Evolutionary conservation across 768 basidiomycete species (phyloP).

Genomic region (Boletus vinaceobasis): DNA sequence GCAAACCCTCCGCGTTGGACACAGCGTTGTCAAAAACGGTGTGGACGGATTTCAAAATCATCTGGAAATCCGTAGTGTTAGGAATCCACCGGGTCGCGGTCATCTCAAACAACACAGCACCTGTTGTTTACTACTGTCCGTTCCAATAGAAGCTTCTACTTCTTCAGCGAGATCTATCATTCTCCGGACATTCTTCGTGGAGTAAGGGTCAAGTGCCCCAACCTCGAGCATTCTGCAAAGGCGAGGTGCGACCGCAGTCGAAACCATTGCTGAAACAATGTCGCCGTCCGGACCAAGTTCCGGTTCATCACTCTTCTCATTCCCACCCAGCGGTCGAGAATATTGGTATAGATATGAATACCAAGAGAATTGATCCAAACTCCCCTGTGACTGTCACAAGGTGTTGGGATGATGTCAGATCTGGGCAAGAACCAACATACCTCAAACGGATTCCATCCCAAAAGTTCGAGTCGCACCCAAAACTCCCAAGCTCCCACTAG

Average conservation of each 20-base stretch:
- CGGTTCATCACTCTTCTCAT: conserved; percentile 44
- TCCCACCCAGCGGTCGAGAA: conserved; percentile 47
- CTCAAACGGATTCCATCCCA: conserved; percentile 86
- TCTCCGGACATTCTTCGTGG: conserved; percentile 54
- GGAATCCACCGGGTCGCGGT: not conserved
- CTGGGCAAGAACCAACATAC: conserved; percentile 37
- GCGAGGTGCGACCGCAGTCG: conserved; percentile 76
- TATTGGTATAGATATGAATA: conserved; percentile 76
- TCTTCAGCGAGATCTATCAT: conserved; percentile 78
- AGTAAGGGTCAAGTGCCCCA: conserved; percentile 85
- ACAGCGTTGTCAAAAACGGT: conserved; percentile 54
- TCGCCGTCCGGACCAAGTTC: conserved; percentile 83
- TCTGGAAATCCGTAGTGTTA: conserved; percentile 36
- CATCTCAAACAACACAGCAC: conserved; percentile 32
- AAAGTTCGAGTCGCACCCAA: conserved; percentile 82
- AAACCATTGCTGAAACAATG: conserved; percentile 81
- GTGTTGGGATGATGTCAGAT: conserved; percentile 2
- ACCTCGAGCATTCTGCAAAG: conserved; percentile 68
- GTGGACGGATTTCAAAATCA: conserved; percentile 53
- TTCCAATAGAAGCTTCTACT: conserved; percentile 69
- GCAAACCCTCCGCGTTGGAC: conserved; percentile 44
- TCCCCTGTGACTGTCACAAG: conserved; percentile 41
- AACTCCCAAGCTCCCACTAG: conserved; percentile 92
- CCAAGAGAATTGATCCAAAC: conserved; percentile 82
- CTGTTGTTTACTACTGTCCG: conserved; percentile 60